Evolutionary conservation across 495 filamentous ascomycete genomes (phyloP).

Genomic region (Astrothelium macrocarpum): DNA sequence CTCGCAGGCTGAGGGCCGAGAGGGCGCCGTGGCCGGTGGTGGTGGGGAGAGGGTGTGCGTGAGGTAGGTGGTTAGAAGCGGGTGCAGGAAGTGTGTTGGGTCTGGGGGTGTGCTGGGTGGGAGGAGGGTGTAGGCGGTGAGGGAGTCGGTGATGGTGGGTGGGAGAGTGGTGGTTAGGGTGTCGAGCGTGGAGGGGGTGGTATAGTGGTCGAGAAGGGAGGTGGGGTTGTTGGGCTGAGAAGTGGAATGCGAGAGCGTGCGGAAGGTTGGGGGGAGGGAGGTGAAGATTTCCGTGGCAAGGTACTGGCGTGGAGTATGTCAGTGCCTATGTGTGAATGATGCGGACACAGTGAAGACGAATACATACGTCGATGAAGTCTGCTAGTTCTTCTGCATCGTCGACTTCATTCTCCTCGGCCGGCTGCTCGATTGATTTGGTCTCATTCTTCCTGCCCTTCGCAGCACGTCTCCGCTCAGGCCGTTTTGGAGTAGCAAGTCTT

Average conservation of each 20-base stretch:
- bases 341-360: neutral
- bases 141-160: constrained; percentile 45
- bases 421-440: constrained; percentile 30
- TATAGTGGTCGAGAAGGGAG: constrained; percentile 40
- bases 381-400: constrained; percentile 55
- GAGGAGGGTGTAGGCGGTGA: constrained; percentile 52
- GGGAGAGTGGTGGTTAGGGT: constrained; percentile 39
- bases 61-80: constrained; percentile 53
- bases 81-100: constrained; percentile 48
- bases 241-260: constrained; percentile 49
- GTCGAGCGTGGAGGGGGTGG: constrained; percentile 39
- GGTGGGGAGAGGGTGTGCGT: constrained; percentile 45
- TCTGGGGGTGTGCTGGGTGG: constrained; percentile 35
- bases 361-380: constrained; percentile 58
- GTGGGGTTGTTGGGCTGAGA: constrained; percentile 42
- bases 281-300: constrained; percentile 59
- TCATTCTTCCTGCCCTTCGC: constrained; percentile 33
- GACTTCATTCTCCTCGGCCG: constrained; percentile 8
- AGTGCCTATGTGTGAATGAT: neutral
- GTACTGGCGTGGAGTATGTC: constrained; percentile 42
- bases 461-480: constrained; percentile 31
- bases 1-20: constrained; percentile 57
- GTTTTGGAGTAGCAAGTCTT: constrained; percentile 39
- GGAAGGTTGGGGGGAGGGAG: constrained; percentile 49
- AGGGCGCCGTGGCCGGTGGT: constrained; percentile 34